Evolutionary conservation across 164 flowering plant species (phyloP).

Genomic region (Taxillus chinensis): DNA sequence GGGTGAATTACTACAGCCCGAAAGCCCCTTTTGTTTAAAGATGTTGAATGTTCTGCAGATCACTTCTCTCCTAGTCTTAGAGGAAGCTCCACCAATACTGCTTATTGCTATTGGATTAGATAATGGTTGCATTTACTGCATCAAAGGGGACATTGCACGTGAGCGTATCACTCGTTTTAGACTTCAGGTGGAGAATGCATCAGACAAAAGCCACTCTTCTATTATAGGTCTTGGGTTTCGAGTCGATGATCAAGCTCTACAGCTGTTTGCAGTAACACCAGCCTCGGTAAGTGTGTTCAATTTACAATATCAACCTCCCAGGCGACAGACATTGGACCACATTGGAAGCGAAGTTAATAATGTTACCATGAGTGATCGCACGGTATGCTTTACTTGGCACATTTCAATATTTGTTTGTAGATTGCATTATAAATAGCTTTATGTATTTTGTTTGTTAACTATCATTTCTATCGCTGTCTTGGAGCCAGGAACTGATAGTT

Average conservation of each 20-base stretch:
- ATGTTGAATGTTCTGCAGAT: conserved; percentile 41
- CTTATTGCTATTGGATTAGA: conserved; percentile 80
- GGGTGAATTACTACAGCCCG: no score
- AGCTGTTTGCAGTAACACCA: conserved; percentile 81
- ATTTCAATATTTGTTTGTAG: neutral
- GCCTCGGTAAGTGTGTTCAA: conserved; percentile 71
- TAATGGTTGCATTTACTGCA: conserved; percentile 84
- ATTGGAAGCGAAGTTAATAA: conserved; percentile 57
- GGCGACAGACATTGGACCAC: conserved; percentile 70
- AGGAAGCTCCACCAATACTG: conserved; percentile 89
- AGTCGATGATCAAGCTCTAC: conserved; percentile 77
- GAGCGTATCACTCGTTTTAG: conserved; percentile 85
- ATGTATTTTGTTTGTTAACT: conserved; percentile 1
- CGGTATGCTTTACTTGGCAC: conserved; percentile 33
- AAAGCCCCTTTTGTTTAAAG: no score
- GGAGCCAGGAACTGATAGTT: conserved; percentile 67
- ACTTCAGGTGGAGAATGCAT: conserved; percentile 56
- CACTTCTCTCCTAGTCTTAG: conserved; percentile 77
- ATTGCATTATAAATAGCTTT: neutral
- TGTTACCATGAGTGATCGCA: conserved; percentile 89
- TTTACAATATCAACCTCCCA: conserved; percentile 68
- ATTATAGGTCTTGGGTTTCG: conserved; percentile 82
- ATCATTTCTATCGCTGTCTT: conserved; percentile 11
- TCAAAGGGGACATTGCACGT: conserved; percentile 96
- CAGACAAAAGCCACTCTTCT: conserved; percentile 39